Conservation (phyloP, 2,329 filamentous ascomycete species). For the Paecilomyces variotii region DNA sequence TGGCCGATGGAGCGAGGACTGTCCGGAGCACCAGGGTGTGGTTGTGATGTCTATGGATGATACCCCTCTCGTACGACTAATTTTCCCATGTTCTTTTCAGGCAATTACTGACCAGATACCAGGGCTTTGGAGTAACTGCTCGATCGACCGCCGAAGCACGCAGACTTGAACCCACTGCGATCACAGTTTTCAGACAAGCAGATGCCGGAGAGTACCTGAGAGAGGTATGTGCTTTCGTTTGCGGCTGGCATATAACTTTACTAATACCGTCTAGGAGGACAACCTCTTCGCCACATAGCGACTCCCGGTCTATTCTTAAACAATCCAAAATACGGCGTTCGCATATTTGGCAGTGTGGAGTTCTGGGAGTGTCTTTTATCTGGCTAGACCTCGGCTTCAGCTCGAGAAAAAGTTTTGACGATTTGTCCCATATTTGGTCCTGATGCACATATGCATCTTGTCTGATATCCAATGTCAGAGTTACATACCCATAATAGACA, state of each 20-base stretch:
- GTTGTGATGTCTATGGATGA: slow-evolving; percentile 90
- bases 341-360: slow-evolving; percentile 4
- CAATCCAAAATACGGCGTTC: slow-evolving; percentile 1
- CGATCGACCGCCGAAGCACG: slow-evolving; percentile 75
- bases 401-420: background rate
- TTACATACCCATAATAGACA: background rate
- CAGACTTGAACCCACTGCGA: slow-evolving; percentile 79
- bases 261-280: slow-evolving; percentile 41
- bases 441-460: background rate
- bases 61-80: slow-evolving; percentile 53
- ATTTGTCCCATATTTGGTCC: background rate
- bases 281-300: slow-evolving; percentile 51
- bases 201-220: slow-evolving; percentile 93
- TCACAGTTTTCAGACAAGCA: slow-evolving; percentile 83
- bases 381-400: background rate
- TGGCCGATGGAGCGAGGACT: slow-evolving; percentile 81
- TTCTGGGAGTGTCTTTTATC: background rate
- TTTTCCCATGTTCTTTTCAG: background rate
- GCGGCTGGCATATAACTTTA: background rate
- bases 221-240: slow-evolving; percentile 43
- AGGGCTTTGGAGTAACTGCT: slow-evolving; percentile 90
- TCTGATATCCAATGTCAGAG: background rate
- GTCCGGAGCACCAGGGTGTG: slow-evolving; percentile 84
- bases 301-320: background rate
- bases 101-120: slow-evolving; percentile 1